A percentile compares a stretch with the other conserved stretches of the same genome.
Evolutionary conservation across 139 green algal genomes (phyloP).

Genomic region (Nannochloris sp.): DNA sequence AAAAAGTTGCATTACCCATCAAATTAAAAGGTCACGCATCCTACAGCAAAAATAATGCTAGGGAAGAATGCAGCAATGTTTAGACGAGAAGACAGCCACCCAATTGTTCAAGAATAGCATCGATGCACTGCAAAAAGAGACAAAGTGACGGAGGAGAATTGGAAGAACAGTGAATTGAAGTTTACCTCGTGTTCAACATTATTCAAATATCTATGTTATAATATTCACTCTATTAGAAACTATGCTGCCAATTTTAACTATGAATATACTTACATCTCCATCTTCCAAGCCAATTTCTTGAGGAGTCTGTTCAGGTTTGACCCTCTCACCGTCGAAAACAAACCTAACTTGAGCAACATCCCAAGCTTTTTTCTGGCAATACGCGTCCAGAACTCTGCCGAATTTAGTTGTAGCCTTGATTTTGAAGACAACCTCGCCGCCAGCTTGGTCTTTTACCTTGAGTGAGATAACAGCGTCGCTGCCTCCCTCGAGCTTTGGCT

Average conservation of each 20-base stretch:
- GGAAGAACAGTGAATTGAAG: no score
- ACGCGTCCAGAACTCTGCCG: slow-evolving; percentile 30
- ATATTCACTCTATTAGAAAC: background rate
- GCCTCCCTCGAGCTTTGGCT: slow-evolving; percentile 17
- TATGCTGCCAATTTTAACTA: background rate
- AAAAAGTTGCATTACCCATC: background rate
- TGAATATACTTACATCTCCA: slow-evolving; percentile 1
- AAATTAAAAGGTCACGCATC: background rate
- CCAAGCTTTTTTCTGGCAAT: slow-evolving; percentile 27
- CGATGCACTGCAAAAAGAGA: slow-evolving; percentile 11
- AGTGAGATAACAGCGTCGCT: slow-evolving; percentile 8
- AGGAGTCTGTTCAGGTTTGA: background rate
- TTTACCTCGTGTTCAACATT: background rate
- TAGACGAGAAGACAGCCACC: slow-evolving; percentile 10
- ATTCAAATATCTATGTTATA: background rate
- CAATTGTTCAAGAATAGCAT: slow-evolving; percentile 34
- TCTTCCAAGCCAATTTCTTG: slow-evolving; percentile 8
- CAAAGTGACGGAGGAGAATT: background rate
- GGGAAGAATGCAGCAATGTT: background rate
- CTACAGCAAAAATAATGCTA: background rate
- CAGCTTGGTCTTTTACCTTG: slow-evolving; percentile 30
- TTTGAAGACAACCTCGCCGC: slow-evolving; percentile 37
- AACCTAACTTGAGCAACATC: slow-evolving; percentile 20
- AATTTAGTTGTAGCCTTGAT: slow-evolving; percentile 33
- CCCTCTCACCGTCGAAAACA: slow-evolving; percentile 21